Evolutionary conservation across 2,329 filamentous ascomycete genomes (phyloP), one percentile per base, ranked within the genome.

Genomic region (Periconia digitata): DNA sequence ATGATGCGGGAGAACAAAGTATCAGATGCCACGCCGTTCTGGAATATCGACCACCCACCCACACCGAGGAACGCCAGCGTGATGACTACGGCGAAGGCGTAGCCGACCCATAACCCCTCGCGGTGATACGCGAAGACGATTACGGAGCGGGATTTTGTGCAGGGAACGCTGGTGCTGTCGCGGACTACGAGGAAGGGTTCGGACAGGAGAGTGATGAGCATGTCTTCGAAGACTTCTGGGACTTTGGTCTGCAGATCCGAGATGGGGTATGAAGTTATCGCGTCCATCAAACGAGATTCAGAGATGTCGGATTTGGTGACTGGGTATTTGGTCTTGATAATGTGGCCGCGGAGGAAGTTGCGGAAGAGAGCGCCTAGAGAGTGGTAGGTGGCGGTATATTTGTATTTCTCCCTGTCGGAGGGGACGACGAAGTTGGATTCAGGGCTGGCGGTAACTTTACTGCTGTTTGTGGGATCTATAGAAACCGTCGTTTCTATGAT

Each of bases 1-100:
- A 72, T 58, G 44, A 72, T 71, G 23, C 70, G 64, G 1, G 56
- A 62, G 51, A 72, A 72, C 23, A 66, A 49, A 1, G 67, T 70
- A 38, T 72, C 69, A 3, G 61, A 66, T 0, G 66, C 62, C 0
- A 72, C 68, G 5, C 68, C 69, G 32, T 72, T 72, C 39, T 64
- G 56, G 18, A 56, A 54, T 6, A 72, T 69, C 1, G 66, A 64
- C 53, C 56, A 66, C 0, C 53, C 59, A n/a, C 69, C 69, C 0
- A 71, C 53, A 16, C 66, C 18, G 1, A 71, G 54, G 32, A 61
- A 71, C 6, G 50, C 48, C 12, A 68, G 55, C 0, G 69, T 62
- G 2, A 59, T 35, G 3, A 57, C 53, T 17, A 72, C 63, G 5
- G 63, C 67, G 10, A 68, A 57, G 1, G 68, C 63, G 34, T 72